Evolutionary conservation across 2,329 filamentous ascomycete species (phyloP).

Genomic region (Pyrenophora seminiperda): DNA sequence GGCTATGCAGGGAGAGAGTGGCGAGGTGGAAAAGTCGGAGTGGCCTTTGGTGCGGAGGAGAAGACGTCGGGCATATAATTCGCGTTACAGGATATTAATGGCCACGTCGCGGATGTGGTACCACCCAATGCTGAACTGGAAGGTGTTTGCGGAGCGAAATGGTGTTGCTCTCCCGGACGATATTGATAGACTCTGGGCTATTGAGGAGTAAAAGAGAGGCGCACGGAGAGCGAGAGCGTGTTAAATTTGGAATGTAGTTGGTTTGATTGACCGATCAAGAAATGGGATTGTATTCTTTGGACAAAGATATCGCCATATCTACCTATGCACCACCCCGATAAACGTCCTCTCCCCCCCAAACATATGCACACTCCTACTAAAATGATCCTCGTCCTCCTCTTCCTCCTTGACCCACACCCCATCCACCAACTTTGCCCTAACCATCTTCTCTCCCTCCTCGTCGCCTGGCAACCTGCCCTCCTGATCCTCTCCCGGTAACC

Average conservation of each 20-base stretch:
- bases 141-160: slow-evolving; percentile 31
- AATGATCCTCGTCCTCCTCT: slow-evolving; percentile 43
- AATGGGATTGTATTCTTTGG: too few relatives aligned
- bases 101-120: slow-evolving; percentile 24
- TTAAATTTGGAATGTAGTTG: too few relatives aligned
- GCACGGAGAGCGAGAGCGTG: too few relatives aligned
- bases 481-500: slow-evolving; percentile 57
- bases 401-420: slow-evolving; percentile 50
- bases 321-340: slow-evolving; percentile 42
- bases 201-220: neutral
- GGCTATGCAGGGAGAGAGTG: slow-evolving; percentile 28
- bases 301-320: too few relatives aligned
- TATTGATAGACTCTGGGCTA: slow-evolving; percentile 9
- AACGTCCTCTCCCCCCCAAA: slow-evolving; percentile 42
- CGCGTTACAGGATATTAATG: slow-evolving; percentile 2
- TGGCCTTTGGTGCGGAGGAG: slow-evolving; percentile 22
- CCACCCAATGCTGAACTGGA: slow-evolving; percentile 30
- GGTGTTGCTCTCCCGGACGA: slow-evolving; percentile 15
- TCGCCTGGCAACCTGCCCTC: slow-evolving; percentile 40
- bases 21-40: slow-evolving; percentile 20
- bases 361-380: slow-evolving; percentile 40
- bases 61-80: slow-evolving; percentile 5
- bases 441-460: slow-evolving; percentile 50
- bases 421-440: slow-evolving; percentile 44
- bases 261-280: too few relatives aligned